Evolutionary conservation across 805 yeast genomes (phyloP), one percentile per base, ranked within the genome.

Genomic region (Candida arabinofermentans): DNA sequence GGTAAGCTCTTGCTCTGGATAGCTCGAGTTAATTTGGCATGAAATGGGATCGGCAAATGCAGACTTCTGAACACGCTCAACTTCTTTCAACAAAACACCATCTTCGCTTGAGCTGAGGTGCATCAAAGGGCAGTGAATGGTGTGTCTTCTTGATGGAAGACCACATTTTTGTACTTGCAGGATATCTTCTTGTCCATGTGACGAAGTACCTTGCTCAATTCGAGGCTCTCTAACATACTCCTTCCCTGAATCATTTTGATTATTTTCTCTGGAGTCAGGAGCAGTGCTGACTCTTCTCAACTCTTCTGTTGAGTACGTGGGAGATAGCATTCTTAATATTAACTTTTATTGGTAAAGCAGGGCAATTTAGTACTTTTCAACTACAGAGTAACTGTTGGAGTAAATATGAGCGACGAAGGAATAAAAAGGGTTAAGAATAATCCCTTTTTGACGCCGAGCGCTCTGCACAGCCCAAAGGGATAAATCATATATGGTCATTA

Each of bases 201-300:
- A 24, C 7, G 38, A 27, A 4, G 24, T 17, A 16, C 40, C 27
- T 10, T 34, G 17, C 26, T 12, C n/a, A n/a, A n/a, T n/a, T n/a
- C n/a, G n/a, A n/a, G n/a, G n/a, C n/a, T n/a, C n/a, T n/a, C n/a
- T n/a, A n/a, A n/a, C n/a, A n/a, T n/a, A n/a, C n/a, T n/a, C n/a
- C n/a, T n/a, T n/a, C n/a, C n/a, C n/a, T n/a, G n/a, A n/a, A n/a
- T n/a, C n/a, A n/a, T n/a, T n/a, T n/a, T n/a, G n/a, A n/a, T n/a
- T n/a, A n/a, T n/a, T n/a, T n/a, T n/a, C n/a, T n/a, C n/a, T n/a
- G n/a, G n/a, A n/a, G n/a, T n/a, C n/a, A n/a, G 50, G 46, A 2
- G 44, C 47, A 27, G 48, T 48, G 30, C 37, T 39, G 24, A 40
- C 36, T 26, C 42, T 43, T 22, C 41, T 36, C 18, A 27, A 30